Base-by-base conservation (phyloP, 495 filamentous ascomycete genomes). In the Mycothermus thermophilus region DNA sequence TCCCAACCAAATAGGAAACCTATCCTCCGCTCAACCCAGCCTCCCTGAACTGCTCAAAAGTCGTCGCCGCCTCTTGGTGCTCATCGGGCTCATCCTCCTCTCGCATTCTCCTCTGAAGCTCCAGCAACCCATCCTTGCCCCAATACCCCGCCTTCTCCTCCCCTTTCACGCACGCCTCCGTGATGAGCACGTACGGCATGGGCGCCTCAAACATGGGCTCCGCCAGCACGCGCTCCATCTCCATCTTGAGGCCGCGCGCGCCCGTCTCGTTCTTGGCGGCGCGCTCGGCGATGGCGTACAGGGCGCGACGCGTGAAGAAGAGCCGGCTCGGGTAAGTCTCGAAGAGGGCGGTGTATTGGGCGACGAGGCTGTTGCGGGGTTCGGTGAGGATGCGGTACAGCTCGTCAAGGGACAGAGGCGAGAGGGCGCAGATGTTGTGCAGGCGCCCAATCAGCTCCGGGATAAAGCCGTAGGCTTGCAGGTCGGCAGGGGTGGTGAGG, bases 141-240 rank as follows among this genome's bases (percentile, higher is more conserved):
- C 64, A 66, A 25, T 69, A 71, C 0, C 48, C 47, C 1, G 66
- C 61, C 44, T 64, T 66, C 42, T 75, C 72, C 9, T 74, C 58
- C 12, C 75, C 74, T 10, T 68, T 57, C 0, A 83, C 83, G 9
- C 80, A 83, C 2, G 60, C 66, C 54, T 83, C 73, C 0, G 76
- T 88, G n/a, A 93, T 73, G 1, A 90, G 64, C 3, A 90, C 77
- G 41, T 57, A 65, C 33, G 52, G 57, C 40, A 44, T 59, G 42
- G 90, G 90, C 4, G 80, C 75, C 53, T 93, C 83, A 53, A 88
- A 96, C 81, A 93, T 95, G 14, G 80, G 73, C 40, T 95, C 86
- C 9, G 71, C 77, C 13, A 97, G 63, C 28, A 96, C 65, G 5
- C 79, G 66, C 54, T 97, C 92, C 66, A 94, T 74, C 37, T 93